Conservation (phyloP, 2,329 filamentous ascomycete species). For the Anthostomella pinea region DNA sequence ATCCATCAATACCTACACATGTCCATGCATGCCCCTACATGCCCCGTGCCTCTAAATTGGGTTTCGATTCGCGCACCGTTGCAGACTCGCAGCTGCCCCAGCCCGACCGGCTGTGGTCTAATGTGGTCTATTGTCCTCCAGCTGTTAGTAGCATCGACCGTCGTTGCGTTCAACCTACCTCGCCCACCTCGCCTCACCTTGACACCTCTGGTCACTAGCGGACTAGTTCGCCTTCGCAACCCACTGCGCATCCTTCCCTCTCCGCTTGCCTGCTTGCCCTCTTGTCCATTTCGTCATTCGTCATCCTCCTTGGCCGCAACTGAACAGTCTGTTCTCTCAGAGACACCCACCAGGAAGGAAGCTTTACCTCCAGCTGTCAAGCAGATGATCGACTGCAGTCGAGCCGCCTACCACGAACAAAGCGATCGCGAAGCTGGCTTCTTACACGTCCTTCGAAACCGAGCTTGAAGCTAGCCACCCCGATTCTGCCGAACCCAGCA, state of each 20-base stretch:
- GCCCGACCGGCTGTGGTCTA: not conserved
- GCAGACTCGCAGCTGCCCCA: not conserved
- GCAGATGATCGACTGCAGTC: slow-evolving; percentile 6
- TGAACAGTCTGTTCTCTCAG: slow-evolving; percentile 1
- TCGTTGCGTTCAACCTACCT: slow-evolving; percentile 3
- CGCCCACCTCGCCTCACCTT: slow-evolving; percentile 7
- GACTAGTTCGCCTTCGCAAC: not conserved
- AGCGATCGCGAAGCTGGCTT: slow-evolving; percentile 1
- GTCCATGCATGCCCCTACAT: no score
- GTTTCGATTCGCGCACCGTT: not conserved
- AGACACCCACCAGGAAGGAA: not conserved
- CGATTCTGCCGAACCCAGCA: slow-evolving; percentile 8
- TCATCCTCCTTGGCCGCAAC: not conserved
- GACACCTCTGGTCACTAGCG: not conserved
- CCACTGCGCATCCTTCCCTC: slow-evolving; percentile 10
- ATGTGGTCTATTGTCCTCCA: no score
- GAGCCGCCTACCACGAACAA: slow-evolving; percentile 7
- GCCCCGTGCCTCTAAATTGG: slow-evolving; percentile 1
- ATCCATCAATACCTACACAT: no score
- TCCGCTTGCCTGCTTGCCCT: slow-evolving; percentile 8
- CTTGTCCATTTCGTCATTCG: slow-evolving; percentile 1
- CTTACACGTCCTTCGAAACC: slow-evolving; percentile 1
- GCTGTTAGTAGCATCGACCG: no score
- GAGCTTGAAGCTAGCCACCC: slow-evolving; percentile 1
- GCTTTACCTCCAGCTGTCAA: slow-evolving; percentile 1